Conservation (phyloP, 2,329 filamentous ascomycete species). For the Arthrobotrys conoides region DNA sequence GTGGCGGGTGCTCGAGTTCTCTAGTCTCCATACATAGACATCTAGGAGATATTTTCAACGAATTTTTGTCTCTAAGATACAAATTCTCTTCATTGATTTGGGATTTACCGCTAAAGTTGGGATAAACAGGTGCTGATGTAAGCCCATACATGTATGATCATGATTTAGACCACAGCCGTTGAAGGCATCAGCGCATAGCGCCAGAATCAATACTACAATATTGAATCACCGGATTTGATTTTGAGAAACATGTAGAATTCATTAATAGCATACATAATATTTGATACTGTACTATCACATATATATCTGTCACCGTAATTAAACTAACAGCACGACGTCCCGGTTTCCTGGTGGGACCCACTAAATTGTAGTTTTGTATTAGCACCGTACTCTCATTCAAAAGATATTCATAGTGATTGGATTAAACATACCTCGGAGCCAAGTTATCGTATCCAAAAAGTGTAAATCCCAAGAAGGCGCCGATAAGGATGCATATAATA, state of each 20-base stretch:
- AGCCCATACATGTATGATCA: no score
- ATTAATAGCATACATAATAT: not conserved
- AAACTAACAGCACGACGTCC: conserved; percentile 50
- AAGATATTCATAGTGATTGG: not conserved
- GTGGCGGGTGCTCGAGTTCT: no score
- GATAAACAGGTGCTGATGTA: no score
- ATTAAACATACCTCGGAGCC: conserved; percentile 39
- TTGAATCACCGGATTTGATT: not conserved
- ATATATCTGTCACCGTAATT: no score
- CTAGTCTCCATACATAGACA: no score
- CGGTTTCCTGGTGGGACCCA: conserved; percentile 54
- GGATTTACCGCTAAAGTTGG: no score
- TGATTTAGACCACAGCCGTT: no score
- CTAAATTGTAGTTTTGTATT: conserved; percentile 8
- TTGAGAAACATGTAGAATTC: not conserved
- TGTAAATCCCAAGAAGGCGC: conserved; percentile 80
- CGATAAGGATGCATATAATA: conserved; percentile 85
- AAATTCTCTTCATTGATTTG: no score
- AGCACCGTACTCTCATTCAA: not conserved
- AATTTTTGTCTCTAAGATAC: no score
- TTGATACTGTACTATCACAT: not conserved
- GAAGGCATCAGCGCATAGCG: no score
- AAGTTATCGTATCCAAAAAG: conserved; percentile 78
- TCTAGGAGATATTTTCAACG: no score
- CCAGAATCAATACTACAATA: no score